Base-by-base conservation (phyloP, 768 basidiomycete species). In the Termitomyces sp. region DNA sequence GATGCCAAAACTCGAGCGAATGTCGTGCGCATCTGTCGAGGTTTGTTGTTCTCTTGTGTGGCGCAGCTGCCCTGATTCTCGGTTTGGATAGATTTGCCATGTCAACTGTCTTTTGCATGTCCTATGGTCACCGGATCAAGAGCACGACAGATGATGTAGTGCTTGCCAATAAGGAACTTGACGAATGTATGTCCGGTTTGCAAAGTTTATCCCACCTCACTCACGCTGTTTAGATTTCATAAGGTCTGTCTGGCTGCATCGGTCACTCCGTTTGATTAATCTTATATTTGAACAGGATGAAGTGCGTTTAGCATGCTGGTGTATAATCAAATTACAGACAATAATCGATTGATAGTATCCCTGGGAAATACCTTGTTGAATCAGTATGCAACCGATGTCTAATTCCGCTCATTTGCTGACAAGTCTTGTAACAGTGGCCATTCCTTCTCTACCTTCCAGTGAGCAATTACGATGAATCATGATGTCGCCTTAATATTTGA, bases 31-130 rank as follows among this genome's bases (percentile, higher is more conserved):
- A 64, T 54, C 12, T 61, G 46, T 47, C 51, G 47, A 23, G 60
- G 60, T 29, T 29, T 48, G 25, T 60, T n/a, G 25, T 62, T n/a
- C 11, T 50, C 19, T 12, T 5, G 23, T 21, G 14, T 16, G 12
- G 3, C 21, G 11, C 14, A 23, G 12, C 16, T 48, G 19, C 10
- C 31, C 3, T 31, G 19, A 50, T 41, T 19, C 17, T 52, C 11
- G 50, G 4, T 19, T 46, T 3, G 54, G 45, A 19, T 19, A 59
- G 54, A 25, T 63, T 49, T 56, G 32, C 42, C 0, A 58, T 57
- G 52, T 61, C 62, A 8, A 48, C 57, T 14, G 53, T 63, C 19
- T 61, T 61, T 31, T 58, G 42, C 48, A 23, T 59, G 17, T 45
- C 62, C 10, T 57, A 63, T 19, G 62, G 54, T 29, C 53, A 49